phyloP scores from a whole-genome alignment of 345 rosid species.

The Combretum micranthum region DNA sequence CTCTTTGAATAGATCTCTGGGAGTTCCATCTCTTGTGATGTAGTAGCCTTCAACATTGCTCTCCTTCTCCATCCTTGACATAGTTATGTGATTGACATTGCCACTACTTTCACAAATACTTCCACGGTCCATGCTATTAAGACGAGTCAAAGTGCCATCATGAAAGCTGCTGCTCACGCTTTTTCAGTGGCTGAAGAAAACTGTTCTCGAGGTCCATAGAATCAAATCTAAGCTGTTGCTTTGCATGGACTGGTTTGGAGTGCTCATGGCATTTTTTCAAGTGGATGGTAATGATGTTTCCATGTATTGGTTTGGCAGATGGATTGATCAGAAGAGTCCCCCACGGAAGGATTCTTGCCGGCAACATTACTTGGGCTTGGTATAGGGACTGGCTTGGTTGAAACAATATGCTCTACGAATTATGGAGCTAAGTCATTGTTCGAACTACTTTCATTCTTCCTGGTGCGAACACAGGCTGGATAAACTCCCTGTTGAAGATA shows the following conservation, averaged over 20 bases:
- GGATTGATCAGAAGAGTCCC: conserved; percentile 30
- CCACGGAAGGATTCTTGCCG: conserved; percentile 36
- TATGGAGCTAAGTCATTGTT: conserved; percentile 29
- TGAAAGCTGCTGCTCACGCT: conserved; percentile 58
- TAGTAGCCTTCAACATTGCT: conserved; percentile 41
- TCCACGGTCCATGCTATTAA: conserved; percentile 38
- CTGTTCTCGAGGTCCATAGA: conserved; percentile 41
- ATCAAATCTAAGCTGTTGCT: conserved; percentile 24
- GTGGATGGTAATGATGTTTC: conserved; percentile 28
- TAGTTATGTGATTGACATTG: conserved; percentile 36
- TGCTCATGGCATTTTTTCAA: conserved; percentile 27
- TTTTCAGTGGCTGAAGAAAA: conserved; percentile 49
- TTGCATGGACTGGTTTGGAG: conserved; percentile 22
- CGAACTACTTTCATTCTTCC: conserved; percentile 23
- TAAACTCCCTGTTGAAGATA: conserved; percentile 37
- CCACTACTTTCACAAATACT: conserved; percentile 45
- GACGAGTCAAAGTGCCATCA: conserved; percentile 35
- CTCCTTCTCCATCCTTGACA: conserved; percentile 31
- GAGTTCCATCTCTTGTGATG: conserved; percentile 23
- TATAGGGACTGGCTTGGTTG: conserved; percentile 32
- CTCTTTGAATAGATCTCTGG: conserved; percentile 55
- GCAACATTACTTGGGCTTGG: conserved; percentile 55
- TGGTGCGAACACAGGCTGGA: conserved; percentile 40
- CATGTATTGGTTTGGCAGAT: conserved; percentile 25
- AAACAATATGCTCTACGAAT: conserved; percentile 22